phyloP scores from a whole-genome alignment of 129 eudicot genomes.

The Centella asiatica region DNA sequence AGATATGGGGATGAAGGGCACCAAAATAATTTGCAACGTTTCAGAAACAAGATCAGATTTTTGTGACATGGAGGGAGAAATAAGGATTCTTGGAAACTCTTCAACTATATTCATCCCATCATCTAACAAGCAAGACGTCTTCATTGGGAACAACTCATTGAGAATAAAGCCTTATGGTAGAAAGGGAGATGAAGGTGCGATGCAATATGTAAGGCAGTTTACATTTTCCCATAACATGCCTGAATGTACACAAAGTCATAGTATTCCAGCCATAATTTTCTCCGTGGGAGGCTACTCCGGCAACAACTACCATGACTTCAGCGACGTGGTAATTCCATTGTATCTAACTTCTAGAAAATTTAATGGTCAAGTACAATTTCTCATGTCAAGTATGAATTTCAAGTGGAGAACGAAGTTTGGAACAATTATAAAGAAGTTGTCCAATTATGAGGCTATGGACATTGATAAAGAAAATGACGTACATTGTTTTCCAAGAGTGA shows the following conservation, averaged over 20 bases:
- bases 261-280: conserved; percentile 50
- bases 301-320: conserved; percentile 60
- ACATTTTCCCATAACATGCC: conserved; percentile 24
- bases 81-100: conserved; percentile 60
- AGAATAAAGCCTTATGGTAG: conserved; percentile 63
- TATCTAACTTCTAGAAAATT: conserved; percentile 39
- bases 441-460: conserved; percentile 46
- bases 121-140: background rate
- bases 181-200: conserved; percentile 38
- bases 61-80: conserved; percentile 55
- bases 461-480: conserved; percentile 40
- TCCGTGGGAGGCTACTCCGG: conserved; percentile 60
- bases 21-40: conserved; percentile 28
- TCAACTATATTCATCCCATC: conserved; percentile 41
- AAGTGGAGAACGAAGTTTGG: conserved; percentile 35
- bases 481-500: conserved; percentile 54
- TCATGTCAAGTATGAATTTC: conserved; percentile 20
- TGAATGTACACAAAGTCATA: conserved; percentile 35
- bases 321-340: conserved; percentile 54
- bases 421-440: conserved; percentile 35
- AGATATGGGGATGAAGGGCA: conserved; percentile 17
- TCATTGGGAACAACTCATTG: conserved; percentile 14
- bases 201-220: conserved; percentile 28
- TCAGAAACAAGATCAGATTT: conserved; percentile 41
- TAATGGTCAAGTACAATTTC: conserved; percentile 43